These are phyloP conservation scores for Penicillium frequentans DNA, from an alignment of 2,329 filamentous ascomycete genomes.

Conservation along the genomic window DNA sequence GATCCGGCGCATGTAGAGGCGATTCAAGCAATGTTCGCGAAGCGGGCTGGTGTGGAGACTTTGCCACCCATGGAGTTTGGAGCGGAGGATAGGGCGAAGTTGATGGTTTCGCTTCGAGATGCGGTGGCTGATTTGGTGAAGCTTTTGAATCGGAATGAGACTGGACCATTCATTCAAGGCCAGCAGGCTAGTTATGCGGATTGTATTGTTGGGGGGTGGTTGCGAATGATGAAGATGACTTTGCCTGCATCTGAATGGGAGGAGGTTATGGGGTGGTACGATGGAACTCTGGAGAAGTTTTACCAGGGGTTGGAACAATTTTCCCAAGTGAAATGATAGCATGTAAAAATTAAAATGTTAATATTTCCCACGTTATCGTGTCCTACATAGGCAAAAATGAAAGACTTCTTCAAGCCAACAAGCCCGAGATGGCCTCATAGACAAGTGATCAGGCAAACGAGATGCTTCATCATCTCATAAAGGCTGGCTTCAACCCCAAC, in stretches of 20 bases:
- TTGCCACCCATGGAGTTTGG: slow-evolving; percentile 42
- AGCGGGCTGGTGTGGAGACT: slow-evolving; percentile 45
- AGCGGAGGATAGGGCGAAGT: slow-evolving; percentile 42
- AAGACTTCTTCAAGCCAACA: too few species aligned
- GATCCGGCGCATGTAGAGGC: slow-evolving; percentile 50
- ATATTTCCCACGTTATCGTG: too few species aligned
- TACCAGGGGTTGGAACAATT: slow-evolving; percentile 48
- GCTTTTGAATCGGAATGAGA: slow-evolving; percentile 40
- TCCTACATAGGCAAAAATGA: too few species aligned
- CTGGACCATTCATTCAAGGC: slow-evolving; percentile 54
- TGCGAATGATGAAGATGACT: slow-evolving; percentile 47
- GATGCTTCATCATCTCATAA: too few species aligned
- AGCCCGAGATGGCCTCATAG: too few species aligned
- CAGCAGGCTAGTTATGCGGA: slow-evolving; percentile 53
- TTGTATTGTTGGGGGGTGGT: slow-evolving; percentile 58
- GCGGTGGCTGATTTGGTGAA: slow-evolving; percentile 45
- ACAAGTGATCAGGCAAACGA: too few species aligned
- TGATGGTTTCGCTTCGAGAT: slow-evolving; percentile 42
- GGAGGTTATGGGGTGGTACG: slow-evolving; percentile 50
- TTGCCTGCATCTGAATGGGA: slow-evolving; percentile 52
- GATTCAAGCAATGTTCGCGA: slow-evolving; percentile 50
- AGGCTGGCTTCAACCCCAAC: too few species aligned
- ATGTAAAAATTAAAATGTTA: too few species aligned
- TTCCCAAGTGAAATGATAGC: slow-evolving; percentile 11
- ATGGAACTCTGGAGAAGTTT: slow-evolving; percentile 52